phyloP scores from a whole-genome alignment of 192 early-diverging fungal genomes.

The Coemansia erecta region DNA sequence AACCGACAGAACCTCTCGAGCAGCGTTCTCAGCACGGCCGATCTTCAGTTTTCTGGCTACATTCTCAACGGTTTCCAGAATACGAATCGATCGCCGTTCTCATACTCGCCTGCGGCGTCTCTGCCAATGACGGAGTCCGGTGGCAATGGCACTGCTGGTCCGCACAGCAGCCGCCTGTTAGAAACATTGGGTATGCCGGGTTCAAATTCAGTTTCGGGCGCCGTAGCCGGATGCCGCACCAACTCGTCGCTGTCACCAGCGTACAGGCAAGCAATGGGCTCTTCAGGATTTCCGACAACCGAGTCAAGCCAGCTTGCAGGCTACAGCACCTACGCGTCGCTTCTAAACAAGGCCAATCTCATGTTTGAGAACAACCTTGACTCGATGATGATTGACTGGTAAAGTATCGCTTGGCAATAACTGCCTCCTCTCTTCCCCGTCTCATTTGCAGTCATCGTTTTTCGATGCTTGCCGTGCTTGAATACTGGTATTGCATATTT shows the following conservation, averaged over 20 bases:
- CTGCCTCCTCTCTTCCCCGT: background rate
- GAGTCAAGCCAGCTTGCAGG: constrained; percentile 30
- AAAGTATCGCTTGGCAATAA: constrained; percentile 17
- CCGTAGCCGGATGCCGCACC: constrained; percentile 6
- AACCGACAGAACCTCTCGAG: constrained; percentile 11
- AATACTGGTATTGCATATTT: background rate
- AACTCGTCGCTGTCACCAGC: constrained; percentile 9
- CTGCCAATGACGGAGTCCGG: background rate
- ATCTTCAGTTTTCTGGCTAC: constrained; percentile 46
- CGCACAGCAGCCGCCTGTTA: background rate
- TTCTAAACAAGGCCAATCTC: constrained; percentile 72
- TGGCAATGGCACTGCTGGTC: constrained; percentile 8
- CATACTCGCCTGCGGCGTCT: background rate
- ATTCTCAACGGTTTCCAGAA: constrained; percentile 26
- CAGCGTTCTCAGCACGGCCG: constrained; percentile 28
- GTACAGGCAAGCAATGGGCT: background rate
- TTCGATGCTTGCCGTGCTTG: background rate
- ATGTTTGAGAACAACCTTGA: constrained; percentile 69
- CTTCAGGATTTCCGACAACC: constrained; percentile 9
- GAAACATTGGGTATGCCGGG: too few species aligned
- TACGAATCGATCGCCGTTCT: constrained; percentile 7
- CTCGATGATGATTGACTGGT: constrained; percentile 66
- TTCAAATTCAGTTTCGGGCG: background rate
- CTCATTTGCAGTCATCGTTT: background rate
- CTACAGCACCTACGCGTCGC: constrained; percentile 58